Conservation (phyloP, 495 filamentous ascomycete species). For the Tuber umbilicatum region DNA sequence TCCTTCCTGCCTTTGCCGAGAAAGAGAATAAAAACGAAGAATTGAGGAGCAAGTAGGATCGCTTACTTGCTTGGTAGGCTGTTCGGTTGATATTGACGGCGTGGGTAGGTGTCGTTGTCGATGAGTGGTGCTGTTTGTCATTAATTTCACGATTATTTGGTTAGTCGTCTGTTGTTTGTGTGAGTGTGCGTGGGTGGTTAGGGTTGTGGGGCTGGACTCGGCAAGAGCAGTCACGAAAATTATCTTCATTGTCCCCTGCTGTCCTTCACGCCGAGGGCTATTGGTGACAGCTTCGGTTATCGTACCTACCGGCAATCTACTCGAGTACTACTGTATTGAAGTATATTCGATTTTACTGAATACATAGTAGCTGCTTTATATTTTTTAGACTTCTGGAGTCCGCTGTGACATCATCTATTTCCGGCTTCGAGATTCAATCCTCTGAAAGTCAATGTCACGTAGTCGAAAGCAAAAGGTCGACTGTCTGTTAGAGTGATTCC, state of each 20-base stretch:
- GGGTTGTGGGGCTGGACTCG: conserved; percentile 10
- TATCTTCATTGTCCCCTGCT: background rate
- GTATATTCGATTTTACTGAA: background rate
- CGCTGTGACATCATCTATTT: background rate
- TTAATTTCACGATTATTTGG: conserved; percentile 4
- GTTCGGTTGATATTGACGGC: conserved; percentile 8
- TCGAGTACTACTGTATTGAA: background rate
- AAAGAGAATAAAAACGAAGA: background rate
- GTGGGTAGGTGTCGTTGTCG: conserved; percentile 16
- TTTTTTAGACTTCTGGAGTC: background rate
- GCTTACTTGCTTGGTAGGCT: conserved; percentile 17
- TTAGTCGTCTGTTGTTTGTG: background rate
- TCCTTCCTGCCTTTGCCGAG: background rate
- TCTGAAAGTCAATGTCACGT: background rate
- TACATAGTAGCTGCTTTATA: background rate
- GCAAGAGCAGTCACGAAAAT: background rate
- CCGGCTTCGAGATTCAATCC: background rate
- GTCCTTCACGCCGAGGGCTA: background rate
- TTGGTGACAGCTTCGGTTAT: background rate
- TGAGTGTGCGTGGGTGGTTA: conserved; percentile 1
- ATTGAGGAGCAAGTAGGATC: conserved; percentile 2
- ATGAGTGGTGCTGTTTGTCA: conserved; percentile 9
- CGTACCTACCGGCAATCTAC: background rate
- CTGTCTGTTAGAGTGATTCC: background rate
- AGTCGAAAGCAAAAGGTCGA: background rate